phyloP scores from a whole-genome alignment of 2,329 filamentous ascomycete species.

The Cladophialophora bantiana region DNA sequence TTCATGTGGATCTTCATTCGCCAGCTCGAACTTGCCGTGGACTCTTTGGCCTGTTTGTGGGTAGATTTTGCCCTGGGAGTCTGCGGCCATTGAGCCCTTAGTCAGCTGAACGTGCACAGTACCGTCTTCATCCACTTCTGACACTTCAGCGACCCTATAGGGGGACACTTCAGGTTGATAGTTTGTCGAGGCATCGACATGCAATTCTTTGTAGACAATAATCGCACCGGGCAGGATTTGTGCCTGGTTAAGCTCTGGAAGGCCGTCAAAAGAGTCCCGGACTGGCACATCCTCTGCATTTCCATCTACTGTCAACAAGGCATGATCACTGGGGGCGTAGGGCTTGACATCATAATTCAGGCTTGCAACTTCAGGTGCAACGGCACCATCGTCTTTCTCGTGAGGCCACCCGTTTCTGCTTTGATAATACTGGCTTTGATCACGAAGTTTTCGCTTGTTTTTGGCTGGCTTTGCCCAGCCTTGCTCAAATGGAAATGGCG shows the following conservation, averaged over 20 bases:
- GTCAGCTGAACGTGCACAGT: constrained; percentile 71
- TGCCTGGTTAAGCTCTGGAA: constrained; percentile 57
- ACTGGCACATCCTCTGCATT: constrained; percentile 40
- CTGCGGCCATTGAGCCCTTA: constrained; percentile 42
- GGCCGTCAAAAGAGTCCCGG: constrained; percentile 66
- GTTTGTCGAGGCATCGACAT: constrained; percentile 55
- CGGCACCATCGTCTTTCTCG: constrained; percentile 51
- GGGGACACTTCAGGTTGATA: constrained; percentile 58
- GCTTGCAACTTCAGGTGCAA: constrained; percentile 36
- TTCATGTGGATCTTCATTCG: constrained; percentile 64
- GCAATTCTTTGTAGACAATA: constrained; percentile 56
- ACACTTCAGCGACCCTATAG: constrained; percentile 71
- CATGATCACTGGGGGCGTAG: constrained; percentile 46
- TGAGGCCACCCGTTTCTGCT: constrained; percentile 44
- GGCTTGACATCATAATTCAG: constrained; percentile 37
- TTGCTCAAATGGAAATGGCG: constrained; percentile 89
- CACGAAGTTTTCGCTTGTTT: constrained; percentile 30
- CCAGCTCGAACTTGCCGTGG: constrained; percentile 78
- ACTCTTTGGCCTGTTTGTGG: constrained; percentile 72
- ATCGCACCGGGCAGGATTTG: constrained; percentile 49
- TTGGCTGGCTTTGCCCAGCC: constrained; percentile 65
- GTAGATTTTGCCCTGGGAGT: constrained; percentile 60
- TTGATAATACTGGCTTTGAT: constrained; percentile 31
- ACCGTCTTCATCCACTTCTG: constrained; percentile 62
- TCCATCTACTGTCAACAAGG: constrained; percentile 8